Evolutionary conservation across 345 rosid genomes (phyloP), one percentile per base, ranked within the genome.

Genomic region (Gossypium stocksii): DNA sequence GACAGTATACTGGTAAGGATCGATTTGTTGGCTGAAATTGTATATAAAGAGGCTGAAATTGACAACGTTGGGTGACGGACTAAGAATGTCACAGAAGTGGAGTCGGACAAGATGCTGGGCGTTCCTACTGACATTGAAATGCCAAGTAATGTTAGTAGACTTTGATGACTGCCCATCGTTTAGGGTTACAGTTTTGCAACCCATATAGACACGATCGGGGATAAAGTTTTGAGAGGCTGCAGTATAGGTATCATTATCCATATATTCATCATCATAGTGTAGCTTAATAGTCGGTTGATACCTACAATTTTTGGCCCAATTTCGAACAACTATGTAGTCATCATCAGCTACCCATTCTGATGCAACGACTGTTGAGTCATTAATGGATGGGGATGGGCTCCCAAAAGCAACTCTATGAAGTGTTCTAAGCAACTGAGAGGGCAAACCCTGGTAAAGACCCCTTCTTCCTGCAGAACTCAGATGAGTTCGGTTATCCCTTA

Each of bases 41-140:
- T 71, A 76, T 23, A 92, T 65, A 41, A 68, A 85, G 27, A 90
- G 84, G 65, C 60, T 73, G 76, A 92, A 87, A 4, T 2, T 7
- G 0, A 78, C 2, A 1, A 0, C 54, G 38, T 79, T 56, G 11
- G 2, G 9, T 1, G 78, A 2, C 1, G 0, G 0, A 49, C 83
- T 76, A 19, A 74, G 2, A 17, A 84, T 56, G 78, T 92, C 89
- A 45, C 87, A 88, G 77, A 92, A 92, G 70, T 92, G 89, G 69
- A 74, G 41, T 76, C 91, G 84, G 70, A 89, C 79, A 20, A 89
- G 80, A 57, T 87, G 81, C 9, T 2, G 72, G 22, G 82, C 54
- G 19, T 89, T 83, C 56, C 38, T 75, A 4, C 71, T 78, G 43
- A 87, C 96, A 13, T 67, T 61, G 46, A 86, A 87, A 23, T 70